Base-by-base conservation (phyloP, 768 basidiomycete genomes). In the Clitopilus hobsonii region DNA sequence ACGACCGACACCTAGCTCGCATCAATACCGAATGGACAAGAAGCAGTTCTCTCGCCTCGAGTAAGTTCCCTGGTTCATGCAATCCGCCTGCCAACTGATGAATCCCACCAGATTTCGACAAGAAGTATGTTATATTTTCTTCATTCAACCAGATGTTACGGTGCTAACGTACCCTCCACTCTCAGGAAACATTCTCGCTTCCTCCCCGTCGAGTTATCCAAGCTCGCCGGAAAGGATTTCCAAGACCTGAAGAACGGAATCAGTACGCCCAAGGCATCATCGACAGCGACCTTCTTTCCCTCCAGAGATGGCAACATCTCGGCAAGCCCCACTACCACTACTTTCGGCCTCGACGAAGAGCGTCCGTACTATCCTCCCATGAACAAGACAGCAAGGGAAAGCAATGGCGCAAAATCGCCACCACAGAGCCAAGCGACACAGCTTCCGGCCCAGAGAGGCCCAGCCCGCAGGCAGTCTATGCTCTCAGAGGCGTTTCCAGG, bases 41-140 rank as follows among this genome's bases (percentile, higher is more conserved):
- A 51, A 68, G 71, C 54, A 67, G 63, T 53, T 65, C 70, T 1
- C 64, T 74, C 54, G 70, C 69, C 16, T 57, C 65, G 0, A 71
- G 72, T 73, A 51, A 18, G 70, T 58, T 7, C 58, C 56, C 64
- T 66, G 49, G 4, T 55, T 51, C 32, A 13, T 10, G 49, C 41
- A 30, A 11, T 24, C 6, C 47, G 11, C 25, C 22, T 11, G 6
- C 16, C 49, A 16, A 38, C 26, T 52, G 11, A 26, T 41, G 5
- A 8, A 24, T 16, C 2, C 1, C 16, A 5, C 18, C n/a, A 49
- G 27, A 49, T 5, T 49, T 51, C 32, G 65, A 67, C 13, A 50
- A 53, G n/a, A 54, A 59, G 13, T 22, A 54, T 13, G 38, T 58
- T n/a, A n/a, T n/a, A n/a, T n/a, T n/a, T n/a, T n/a, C n/a, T n/a